phyloP scores from a whole-genome alignment of 345 rosid species.

The Brassica cretica region DNA sequence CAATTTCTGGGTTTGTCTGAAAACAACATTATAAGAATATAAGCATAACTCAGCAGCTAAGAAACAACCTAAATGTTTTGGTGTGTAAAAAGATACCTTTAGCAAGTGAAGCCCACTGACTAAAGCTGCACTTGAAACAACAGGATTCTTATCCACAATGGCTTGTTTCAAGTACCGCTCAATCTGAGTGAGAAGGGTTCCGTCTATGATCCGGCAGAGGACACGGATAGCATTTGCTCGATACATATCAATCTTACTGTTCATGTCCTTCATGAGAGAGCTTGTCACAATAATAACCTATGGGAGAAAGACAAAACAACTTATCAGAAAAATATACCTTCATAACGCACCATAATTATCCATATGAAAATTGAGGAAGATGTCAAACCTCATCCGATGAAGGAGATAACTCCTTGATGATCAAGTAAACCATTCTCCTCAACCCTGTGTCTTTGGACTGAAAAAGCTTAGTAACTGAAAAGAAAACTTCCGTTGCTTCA shows the following conservation, averaged over 20 bases:
- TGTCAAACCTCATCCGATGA: slow-evolving; percentile 90
- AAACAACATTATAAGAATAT: slow-evolving; percentile 19
- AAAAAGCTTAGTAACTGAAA: slow-evolving; percentile 93
- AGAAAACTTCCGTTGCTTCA: slow-evolving; percentile 96
- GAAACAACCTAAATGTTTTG: not conserved
- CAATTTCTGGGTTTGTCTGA: slow-evolving; percentile 87
- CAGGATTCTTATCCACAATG: slow-evolving; percentile 97
- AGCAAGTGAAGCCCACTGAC: slow-evolving; percentile 97
- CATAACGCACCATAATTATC: not conserved
- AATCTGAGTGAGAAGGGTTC: slow-evolving; percentile 88
- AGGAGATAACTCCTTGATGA: slow-evolving; percentile 96
- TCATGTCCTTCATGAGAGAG: slow-evolving; percentile 99
- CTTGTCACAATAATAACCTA: slow-evolving; percentile 98
- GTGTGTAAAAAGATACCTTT: slow-evolving; percentile 53
- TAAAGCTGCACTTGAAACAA: slow-evolving; percentile 98
- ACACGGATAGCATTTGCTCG: slow-evolving; percentile 98
- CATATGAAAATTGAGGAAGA: not conserved
- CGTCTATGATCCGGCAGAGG: slow-evolving; percentile 91
- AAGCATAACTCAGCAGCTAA: not conserved
- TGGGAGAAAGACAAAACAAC: slow-evolving; percentile 26
- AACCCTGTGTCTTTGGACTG: slow-evolving; percentile 89
- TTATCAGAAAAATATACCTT: not conserved
- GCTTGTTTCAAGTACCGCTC: slow-evolving; percentile 98
- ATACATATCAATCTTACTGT: slow-evolving; percentile 96
- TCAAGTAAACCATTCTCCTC: slow-evolving; percentile 98